Conservation (phyloP, 176 grass and related monocot species). For the Paspalum notatum region DNA sequence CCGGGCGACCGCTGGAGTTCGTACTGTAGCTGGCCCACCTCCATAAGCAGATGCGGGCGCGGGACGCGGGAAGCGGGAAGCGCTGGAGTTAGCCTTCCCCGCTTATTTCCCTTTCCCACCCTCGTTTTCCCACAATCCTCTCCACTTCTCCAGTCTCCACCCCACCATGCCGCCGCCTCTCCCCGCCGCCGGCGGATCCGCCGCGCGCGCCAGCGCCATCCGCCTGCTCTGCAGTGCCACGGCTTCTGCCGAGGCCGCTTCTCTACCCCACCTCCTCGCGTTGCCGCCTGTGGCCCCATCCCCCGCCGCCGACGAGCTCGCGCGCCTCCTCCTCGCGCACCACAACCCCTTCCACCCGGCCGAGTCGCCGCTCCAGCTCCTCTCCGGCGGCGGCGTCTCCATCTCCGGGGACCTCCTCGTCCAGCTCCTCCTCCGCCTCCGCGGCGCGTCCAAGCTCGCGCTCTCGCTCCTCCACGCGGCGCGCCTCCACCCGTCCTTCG, state of each 20-base stretch:
- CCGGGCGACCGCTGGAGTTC: no score
- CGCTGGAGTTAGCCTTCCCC: no score
- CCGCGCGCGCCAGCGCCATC: neutral
- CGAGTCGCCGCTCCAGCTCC: slow-evolving; percentile 75
- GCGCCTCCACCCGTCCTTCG: slow-evolving; percentile 52
- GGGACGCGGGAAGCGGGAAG: no score
- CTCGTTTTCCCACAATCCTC: no score
- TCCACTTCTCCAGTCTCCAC: neutral
- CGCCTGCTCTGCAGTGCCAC: slow-evolving; percentile 31
- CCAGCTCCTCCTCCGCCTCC: slow-evolving; percentile 87
- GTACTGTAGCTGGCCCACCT: no score
- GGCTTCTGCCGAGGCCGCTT: neutral
- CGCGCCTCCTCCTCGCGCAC: slow-evolving; percentile 69
- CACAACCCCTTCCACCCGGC: slow-evolving; percentile 83
- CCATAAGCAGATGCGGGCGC: no score
- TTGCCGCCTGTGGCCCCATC: slow-evolving; percentile 50
- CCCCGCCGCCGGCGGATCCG: slow-evolving; percentile 13
- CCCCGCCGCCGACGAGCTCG: slow-evolving; percentile 62
- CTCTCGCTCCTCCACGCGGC: slow-evolving; percentile 74
- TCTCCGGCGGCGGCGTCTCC: slow-evolving; percentile 52
- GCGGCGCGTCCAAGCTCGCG: slow-evolving; percentile 78
- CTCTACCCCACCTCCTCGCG: slow-evolving; percentile 45
- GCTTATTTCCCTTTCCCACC: no score
- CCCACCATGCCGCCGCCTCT: neutral
- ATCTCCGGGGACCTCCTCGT: slow-evolving; percentile 58